phyloP scores from a whole-genome alignment of 2,329 filamentous ascomycete species.

The Aspergillus sp. region DNA sequence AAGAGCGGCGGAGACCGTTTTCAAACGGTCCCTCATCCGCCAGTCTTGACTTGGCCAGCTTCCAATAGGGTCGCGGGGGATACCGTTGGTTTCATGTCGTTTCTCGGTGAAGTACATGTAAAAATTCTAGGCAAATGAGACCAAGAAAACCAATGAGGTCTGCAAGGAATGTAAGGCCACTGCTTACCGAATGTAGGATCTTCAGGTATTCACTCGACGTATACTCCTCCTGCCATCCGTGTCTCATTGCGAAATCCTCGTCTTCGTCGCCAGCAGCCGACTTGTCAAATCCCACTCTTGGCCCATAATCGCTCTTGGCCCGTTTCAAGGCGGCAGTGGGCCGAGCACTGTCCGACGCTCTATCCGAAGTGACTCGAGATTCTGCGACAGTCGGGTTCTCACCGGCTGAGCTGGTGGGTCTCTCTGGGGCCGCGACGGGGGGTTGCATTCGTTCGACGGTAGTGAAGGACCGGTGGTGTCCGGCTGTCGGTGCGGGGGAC shows the following conservation, averaged over 20 bases:
- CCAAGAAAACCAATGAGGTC: not conserved
- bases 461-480: conserved; percentile 37
- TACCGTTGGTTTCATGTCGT: conserved; percentile 89
- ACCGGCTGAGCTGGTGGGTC: conserved; percentile 32
- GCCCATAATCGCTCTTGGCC: conserved; percentile 55
- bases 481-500: conserved; percentile 28
- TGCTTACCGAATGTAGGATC: conserved; percentile 72
- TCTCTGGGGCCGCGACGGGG: conserved; percentile 17
- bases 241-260: conserved; percentile 62
- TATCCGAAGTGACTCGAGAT: conserved; percentile 27
- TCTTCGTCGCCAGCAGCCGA: conserved; percentile 42
- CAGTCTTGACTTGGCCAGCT: conserved; percentile 75
- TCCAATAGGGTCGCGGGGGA: conserved; percentile 63
- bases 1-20: conserved; percentile 92
- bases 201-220: conserved; percentile 87
- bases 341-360: conserved; percentile 30
- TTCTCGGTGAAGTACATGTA: conserved; percentile 99
- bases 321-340: conserved; percentile 44
- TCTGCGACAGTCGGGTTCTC: conserved; percentile 25
- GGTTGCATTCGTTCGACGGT: conserved; percentile 29
- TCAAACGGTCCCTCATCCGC: conserved; percentile 94
- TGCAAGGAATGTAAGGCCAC: not conserved
- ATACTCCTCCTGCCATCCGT: conserved; percentile 92
- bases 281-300: conserved; percentile 35
- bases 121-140: conserved; percentile 67